Base-by-base conservation (phyloP, 208 protist species). In the Leishmania major region DNA sequence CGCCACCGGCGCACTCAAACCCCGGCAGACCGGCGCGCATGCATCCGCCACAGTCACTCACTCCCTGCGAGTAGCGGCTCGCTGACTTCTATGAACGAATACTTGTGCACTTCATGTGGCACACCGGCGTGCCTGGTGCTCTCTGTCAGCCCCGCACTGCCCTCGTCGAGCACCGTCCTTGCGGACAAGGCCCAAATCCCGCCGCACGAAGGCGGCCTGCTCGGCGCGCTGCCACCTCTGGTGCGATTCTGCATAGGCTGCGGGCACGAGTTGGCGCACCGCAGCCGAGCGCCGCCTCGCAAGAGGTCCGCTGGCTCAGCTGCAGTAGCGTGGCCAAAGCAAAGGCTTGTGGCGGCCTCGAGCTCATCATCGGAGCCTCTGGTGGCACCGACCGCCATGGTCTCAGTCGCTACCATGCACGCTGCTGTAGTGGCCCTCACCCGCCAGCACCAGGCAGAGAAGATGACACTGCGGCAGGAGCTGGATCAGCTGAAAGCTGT, bases 41-140 rank as follows among this genome's bases (percentile, higher is more conserved):
- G 28, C 59, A 64, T 28, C 57, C 57, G 17, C 25, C 25, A 31
- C 25, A 8, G 25, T n/a, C 25, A 4, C 28, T n/a, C 57, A 7
- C 22, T 62, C 57, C 7, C 57, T 31, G 25, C 57, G 7, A 31
- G 5, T n/a, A 7, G 25, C 57, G 0, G 13, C 57, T 62, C 6
- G 28, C 57, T 62, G 53, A 4, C 2, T 3, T 45, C 10, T 35
- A 64, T 62, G 73, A 2, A 2, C 3, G 53, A 60, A 31, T 67
- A 45, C 22, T 19, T n/a, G 28, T 78, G 75, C 22, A 75, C 40
- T 22, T 64, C 8, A 10, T 73, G 73, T 60, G 69, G n/a, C 13
- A 40, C 76, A 35, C 76, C 75, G 11, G 53, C 60, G 22, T 72
- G 55, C 66, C 47, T 81, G 71, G 53, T 70, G 75, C 69, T 87